Evolutionary conservation across 202 grass and related monocot genomes (phyloP).

Genomic region (Saccharum hybrid): DNA sequence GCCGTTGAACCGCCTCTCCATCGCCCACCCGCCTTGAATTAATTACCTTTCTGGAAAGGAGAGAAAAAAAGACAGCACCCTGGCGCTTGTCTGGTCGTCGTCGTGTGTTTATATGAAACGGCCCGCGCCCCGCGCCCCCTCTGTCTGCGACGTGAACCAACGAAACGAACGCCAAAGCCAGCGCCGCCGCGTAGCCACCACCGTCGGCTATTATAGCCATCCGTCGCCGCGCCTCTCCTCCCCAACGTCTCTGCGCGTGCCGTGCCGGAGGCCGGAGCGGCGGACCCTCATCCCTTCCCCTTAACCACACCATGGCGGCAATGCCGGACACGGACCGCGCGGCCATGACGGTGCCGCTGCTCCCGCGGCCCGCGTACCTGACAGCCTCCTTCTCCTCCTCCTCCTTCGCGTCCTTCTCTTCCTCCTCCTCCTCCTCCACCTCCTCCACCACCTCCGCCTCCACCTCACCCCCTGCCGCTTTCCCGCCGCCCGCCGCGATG

Average conservation of each 20-base stretch:
- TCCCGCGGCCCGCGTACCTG: constrained; percentile 24
- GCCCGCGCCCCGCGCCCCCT: background rate
- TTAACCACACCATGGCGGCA: constrained; percentile 33
- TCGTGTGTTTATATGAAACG: background rate
- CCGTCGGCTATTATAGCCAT: constrained; percentile 43
- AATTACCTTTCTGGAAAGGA: no score
- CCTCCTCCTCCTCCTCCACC: constrained; percentile 7
- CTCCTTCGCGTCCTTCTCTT: background rate
- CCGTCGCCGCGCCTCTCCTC: background rate
- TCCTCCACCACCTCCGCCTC: background rate
- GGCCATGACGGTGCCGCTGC: constrained; percentile 41
- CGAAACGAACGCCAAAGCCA: background rate
- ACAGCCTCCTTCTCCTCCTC: background rate
- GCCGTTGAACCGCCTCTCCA: no score
- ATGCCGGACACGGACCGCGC: constrained; percentile 31
- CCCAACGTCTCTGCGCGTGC: constrained; percentile 20
- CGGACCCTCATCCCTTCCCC: no score
- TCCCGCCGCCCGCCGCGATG: no score
- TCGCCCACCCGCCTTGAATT: no score
- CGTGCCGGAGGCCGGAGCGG: no score
- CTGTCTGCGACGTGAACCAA: constrained; percentile 12
- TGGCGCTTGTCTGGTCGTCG: no score
- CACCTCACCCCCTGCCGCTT: background rate
- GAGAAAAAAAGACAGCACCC: no score
- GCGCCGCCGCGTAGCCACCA: background rate